These are phyloP conservation scores for Globisporangium cederbergense DNA, from an alignment of 352 stramenopile genomes.

Conservation along the genomic window DNA sequence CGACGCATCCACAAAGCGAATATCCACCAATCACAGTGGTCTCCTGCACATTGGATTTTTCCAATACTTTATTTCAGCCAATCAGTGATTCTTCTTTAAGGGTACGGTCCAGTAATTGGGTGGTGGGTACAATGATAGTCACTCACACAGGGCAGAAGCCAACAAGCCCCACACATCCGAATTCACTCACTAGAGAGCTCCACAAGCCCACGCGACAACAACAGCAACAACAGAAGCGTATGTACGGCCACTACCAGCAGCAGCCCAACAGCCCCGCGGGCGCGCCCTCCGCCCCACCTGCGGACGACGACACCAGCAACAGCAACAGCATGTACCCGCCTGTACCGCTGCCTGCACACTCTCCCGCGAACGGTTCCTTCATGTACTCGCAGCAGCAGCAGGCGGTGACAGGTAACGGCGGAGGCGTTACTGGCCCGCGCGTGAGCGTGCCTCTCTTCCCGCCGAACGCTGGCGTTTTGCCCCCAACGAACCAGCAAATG, in stretches of 20 bases:
- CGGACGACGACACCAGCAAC: constrained; percentile 19
- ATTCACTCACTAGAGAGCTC: neutral
- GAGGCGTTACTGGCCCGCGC: constrained; percentile 4
- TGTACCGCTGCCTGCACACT: neutral
- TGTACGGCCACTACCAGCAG: constrained; percentile 14
- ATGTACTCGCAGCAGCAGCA: constrained; percentile 14
- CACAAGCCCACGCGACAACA: neutral
- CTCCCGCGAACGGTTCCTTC: constrained; percentile 26
- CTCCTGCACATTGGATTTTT: neutral
- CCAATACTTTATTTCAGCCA: neutral
- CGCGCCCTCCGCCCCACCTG: constrained; percentile 33
- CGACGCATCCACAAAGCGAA: neutral
- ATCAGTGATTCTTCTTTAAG: neutral
- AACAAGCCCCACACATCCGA: neutral
- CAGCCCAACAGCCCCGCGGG: constrained; percentile 7
- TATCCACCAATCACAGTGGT: neutral
- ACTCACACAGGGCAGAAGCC: neutral
- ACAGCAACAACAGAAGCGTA: neutral
- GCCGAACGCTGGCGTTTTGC: neutral
- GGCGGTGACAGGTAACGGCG: neutral
- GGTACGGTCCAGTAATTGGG: neutral
- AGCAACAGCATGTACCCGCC: constrained; percentile 22
- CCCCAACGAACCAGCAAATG: neutral
- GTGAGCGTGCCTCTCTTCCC: constrained; percentile 14
- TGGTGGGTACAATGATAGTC: neutral